Evolutionary conservation across 2,329 filamentous ascomycete species (phyloP).

Genomic region (Botrytis aclada): DNA sequence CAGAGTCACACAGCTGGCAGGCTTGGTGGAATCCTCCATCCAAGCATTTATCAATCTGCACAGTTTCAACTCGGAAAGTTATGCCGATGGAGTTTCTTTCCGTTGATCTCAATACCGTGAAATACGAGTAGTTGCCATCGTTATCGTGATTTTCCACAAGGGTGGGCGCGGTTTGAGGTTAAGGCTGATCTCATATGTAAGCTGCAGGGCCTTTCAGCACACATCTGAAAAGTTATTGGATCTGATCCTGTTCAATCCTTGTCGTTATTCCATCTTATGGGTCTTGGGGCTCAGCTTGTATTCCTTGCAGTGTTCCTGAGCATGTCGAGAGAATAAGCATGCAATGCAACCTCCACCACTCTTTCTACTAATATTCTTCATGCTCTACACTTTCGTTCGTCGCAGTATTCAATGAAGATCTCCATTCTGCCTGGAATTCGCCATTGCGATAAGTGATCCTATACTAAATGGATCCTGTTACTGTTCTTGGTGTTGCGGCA

Average conservation of each 20-base stretch:
- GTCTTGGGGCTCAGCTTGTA: neutral
- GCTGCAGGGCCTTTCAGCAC: neutral
- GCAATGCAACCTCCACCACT: neutral
- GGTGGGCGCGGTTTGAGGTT: neutral
- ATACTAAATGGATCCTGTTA: constrained; percentile 11
- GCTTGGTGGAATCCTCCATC: neutral
- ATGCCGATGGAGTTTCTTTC: too few species aligned
- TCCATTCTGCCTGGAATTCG: too few species aligned
- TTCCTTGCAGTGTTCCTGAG: neutral
- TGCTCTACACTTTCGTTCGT: neutral
- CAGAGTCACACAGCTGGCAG: neutral
- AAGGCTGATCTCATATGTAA: neutral
- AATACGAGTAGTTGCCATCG: neutral
- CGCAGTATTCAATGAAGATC: neutral
- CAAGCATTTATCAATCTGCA: neutral
- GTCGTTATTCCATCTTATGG: neutral
- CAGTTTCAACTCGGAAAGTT: too few species aligned
- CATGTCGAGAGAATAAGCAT: neutral
- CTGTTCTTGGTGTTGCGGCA: constrained; percentile 11
- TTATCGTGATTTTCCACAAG: neutral
- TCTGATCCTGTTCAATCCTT: neutral
- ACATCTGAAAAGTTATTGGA: neutral
- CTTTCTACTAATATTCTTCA: neutral
- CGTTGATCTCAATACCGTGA: neutral
- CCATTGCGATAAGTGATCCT: neutral